These are phyloP conservation scores for Thinopyrum elongatum DNA, from an alignment of 176 grass and related monocot genomes.

Conservation along the genomic window DNA sequence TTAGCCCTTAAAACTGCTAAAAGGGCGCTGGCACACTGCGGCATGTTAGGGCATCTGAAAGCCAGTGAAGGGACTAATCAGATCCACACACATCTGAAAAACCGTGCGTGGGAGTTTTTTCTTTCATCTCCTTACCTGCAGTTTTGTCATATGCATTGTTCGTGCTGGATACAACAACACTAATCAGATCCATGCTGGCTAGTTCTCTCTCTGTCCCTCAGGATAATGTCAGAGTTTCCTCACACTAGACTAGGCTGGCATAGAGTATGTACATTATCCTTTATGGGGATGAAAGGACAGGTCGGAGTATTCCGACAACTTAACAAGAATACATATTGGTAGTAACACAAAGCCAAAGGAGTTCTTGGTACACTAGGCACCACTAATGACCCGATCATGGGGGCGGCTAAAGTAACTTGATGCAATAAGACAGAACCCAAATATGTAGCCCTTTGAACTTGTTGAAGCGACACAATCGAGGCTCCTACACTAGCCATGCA, in stretches of 20 bases:
- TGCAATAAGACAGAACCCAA: constrained; percentile 18
- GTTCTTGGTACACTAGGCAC: not conserved
- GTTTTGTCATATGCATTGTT: constrained; percentile 47
- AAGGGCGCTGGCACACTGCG: constrained; percentile 24
- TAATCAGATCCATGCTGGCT: constrained; percentile 46
- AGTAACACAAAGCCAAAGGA: constrained; percentile 9
- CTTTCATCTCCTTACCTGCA: constrained; percentile 26
- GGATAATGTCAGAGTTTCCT: constrained; percentile 29
- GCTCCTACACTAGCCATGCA: constrained; percentile 25
- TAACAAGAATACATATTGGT: not conserved
- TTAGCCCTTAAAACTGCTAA: constrained; percentile 43
- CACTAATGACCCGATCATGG: not conserved
- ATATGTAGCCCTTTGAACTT: constrained; percentile 30
- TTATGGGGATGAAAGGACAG: constrained; percentile 18
- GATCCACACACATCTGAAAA: constrained; percentile 12
- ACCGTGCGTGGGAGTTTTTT: not conserved
- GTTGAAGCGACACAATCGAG: constrained; percentile 13
- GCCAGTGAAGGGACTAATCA: no score
- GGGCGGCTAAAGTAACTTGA: constrained; percentile 10
- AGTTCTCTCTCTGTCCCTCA: constrained; percentile 5
- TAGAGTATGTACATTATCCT: constrained; percentile 10
- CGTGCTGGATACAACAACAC: constrained; percentile 13
- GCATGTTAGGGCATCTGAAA: constrained; percentile 16
- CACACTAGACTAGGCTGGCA: constrained; percentile 14
- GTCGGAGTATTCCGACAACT: not conserved